These are phyloP conservation scores for Rhynchospora tenuis DNA, from an alignment of 176 grass and related monocot species.

Conservation along the genomic window DNA sequence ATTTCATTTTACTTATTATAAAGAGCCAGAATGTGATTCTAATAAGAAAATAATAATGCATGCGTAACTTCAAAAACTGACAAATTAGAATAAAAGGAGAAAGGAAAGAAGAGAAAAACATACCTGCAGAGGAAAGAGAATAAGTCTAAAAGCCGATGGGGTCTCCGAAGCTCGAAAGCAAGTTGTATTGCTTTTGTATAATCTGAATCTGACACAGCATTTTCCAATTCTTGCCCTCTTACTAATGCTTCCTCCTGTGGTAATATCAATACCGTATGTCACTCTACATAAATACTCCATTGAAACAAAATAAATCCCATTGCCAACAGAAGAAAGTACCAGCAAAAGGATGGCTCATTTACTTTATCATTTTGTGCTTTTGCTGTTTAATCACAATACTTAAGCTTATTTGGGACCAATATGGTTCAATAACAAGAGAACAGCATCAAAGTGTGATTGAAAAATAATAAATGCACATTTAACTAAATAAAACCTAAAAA, in stretches of 20 bases:
- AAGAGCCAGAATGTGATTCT: neutral
- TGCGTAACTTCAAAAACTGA: slow-evolving; percentile 1
- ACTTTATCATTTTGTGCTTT: neutral
- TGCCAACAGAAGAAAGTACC: slow-evolving; percentile 1
- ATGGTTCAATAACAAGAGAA: neutral
- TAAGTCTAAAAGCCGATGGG: slow-evolving; percentile 79
- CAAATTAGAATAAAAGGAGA: slow-evolving; percentile 12
- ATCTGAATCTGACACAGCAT: slow-evolving; percentile 83
- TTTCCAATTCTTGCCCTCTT: slow-evolving; percentile 88
- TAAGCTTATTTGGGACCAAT: neutral
- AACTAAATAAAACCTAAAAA: neutral
- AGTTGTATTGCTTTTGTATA: slow-evolving; percentile 86
- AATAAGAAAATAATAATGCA: neutral
- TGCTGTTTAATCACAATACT: neutral
- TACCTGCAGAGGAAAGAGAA: slow-evolving; percentile 73
- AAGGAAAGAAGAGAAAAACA: neutral
- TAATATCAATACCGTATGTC: neutral
- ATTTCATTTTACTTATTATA: neutral
- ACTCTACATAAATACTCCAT: neutral
- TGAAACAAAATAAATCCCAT: neutral
- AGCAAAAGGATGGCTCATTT: neutral
- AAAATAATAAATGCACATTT: neutral
- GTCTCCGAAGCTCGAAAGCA: slow-evolving; percentile 88
- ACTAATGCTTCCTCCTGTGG: slow-evolving; percentile 73
- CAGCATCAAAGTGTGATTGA: neutral